These are phyloP conservation scores for Vigna nakashimae DNA, from an alignment of 306 rosid genomes.

Conservation along the genomic window DNA sequence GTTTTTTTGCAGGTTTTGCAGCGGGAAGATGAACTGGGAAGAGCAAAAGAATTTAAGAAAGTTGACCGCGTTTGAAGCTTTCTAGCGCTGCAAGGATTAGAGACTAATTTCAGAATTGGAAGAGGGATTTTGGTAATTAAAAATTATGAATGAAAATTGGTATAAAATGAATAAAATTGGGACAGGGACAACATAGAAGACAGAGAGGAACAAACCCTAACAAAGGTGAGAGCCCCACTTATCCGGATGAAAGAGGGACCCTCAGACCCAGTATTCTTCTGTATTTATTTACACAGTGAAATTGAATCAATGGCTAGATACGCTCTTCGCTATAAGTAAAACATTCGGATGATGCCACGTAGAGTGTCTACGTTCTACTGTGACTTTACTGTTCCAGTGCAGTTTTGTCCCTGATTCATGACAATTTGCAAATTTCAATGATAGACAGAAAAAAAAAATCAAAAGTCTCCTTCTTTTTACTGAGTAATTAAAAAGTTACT, in stretches of 20 bases:
- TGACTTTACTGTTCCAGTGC: background rate
- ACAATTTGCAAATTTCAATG: background rate
- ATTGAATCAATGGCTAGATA: slow-evolving; percentile 49
- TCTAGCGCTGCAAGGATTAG: slow-evolving; percentile 56
- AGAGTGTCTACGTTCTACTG: background rate
- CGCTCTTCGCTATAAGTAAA: background rate
- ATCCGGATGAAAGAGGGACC: slow-evolving; percentile 68
- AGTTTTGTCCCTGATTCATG: background rate
- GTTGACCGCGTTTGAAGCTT: slow-evolving; percentile 53
- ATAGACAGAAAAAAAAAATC: background rate
- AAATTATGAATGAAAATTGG: background rate
- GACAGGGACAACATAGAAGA: background rate
- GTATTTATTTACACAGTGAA: slow-evolving; percentile 44
- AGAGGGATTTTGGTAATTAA: slow-evolving; percentile 25
- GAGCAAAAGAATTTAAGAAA: slow-evolving; percentile 19
- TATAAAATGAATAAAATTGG: background rate
- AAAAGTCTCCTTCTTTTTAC: background rate
- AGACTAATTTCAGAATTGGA: slow-evolving; percentile 43
- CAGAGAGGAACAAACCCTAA: slow-evolving; percentile 69
- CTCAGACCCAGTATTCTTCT: slow-evolving; percentile 19
- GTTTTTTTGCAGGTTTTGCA: background rate
- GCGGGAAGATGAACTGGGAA: slow-evolving; percentile 24
- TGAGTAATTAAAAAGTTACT: background rate
- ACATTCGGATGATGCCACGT: slow-evolving; percentile 45
- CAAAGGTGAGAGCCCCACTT: slow-evolving; percentile 72